Percentiles rank a stretch among this genome's conserved stretches.
phyloP scores from a whole-genome alignment of 768 basidiomycete genomes.

The Phaeolepiota aurea region DNA sequence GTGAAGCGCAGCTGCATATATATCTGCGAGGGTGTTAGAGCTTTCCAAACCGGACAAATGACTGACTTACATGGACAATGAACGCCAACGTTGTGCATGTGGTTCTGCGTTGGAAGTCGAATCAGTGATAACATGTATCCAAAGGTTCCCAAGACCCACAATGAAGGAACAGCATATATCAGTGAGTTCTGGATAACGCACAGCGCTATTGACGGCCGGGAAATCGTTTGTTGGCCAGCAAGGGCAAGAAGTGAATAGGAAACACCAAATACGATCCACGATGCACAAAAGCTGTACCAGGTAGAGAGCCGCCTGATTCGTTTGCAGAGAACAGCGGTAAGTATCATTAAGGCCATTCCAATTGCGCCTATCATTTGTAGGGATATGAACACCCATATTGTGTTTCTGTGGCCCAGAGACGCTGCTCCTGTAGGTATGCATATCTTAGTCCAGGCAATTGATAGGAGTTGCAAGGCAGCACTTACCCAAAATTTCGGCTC shows the following conservation, averaged over 20 bases:
- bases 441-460: no score
- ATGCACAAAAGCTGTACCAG: not conserved
- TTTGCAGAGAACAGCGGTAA: not conserved
- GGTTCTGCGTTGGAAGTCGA: not conserved
- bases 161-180: not conserved
- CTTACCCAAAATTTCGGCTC: no score
- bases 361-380: not conserved
- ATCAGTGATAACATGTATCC: no score
- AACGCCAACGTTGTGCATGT: not conserved
- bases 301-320: not conserved
- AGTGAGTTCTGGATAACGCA: not conserved
- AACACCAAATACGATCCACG: not conserved
- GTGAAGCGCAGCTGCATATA: not conserved
- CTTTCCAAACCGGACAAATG: not conserved
- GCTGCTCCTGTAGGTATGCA: no score
- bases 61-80: not conserved
- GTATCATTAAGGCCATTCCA: not conserved
- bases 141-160: no score
- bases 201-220: not conserved
- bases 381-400: not conserved
- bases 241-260: not conserved
- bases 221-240: not conserved
- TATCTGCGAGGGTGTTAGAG: not conserved
- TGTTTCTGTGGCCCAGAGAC: no score
- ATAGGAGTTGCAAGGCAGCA: no score